These are phyloP conservation scores for Syzygium syzygioides DNA, from an alignment of 441 rosid species.

Conservation along the genomic window DNA sequence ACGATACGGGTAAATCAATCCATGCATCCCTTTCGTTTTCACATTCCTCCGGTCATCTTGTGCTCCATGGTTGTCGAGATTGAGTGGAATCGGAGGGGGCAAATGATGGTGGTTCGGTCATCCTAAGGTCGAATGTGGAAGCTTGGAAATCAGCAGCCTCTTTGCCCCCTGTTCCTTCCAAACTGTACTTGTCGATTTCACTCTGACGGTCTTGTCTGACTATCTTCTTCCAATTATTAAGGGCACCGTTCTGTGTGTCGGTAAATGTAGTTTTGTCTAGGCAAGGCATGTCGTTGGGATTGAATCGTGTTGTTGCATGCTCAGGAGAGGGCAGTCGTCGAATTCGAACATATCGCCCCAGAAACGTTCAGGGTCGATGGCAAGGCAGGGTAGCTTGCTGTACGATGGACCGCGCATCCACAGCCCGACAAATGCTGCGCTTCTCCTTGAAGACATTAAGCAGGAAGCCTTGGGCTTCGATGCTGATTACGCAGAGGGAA, in stretches of 20 bases:
- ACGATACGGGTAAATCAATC: conserved; percentile 63
- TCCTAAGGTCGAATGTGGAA: background rate
- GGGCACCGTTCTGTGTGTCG: background rate
- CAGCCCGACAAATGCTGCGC: conserved; percentile 88
- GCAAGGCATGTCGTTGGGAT: background rate
- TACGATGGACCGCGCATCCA: conserved; percentile 80
- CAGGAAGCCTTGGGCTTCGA: conserved; percentile 73
- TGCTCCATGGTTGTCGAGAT: background rate
- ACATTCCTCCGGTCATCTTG: background rate
- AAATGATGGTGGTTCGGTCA: background rate
- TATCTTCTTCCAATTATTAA: background rate
- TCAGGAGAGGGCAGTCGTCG: conserved; percentile 66
- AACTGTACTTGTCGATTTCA: background rate
- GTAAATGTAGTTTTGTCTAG: background rate
- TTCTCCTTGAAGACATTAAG: conserved; percentile 90
- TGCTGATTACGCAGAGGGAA: conserved; percentile 37
- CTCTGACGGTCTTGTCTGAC: background rate
- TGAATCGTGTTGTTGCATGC: background rate
- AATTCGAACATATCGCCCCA: conserved; percentile 44
- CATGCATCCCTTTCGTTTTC: background rate
- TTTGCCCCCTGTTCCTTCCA: background rate
- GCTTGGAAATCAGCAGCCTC: background rate
- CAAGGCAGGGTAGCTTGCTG: conserved; percentile 57
- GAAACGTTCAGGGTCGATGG: conserved; percentile 41
- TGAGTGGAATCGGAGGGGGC: background rate